phyloP scores from a whole-genome alignment of 805 yeast genomes.

The Torulaspora indica region DNA sequence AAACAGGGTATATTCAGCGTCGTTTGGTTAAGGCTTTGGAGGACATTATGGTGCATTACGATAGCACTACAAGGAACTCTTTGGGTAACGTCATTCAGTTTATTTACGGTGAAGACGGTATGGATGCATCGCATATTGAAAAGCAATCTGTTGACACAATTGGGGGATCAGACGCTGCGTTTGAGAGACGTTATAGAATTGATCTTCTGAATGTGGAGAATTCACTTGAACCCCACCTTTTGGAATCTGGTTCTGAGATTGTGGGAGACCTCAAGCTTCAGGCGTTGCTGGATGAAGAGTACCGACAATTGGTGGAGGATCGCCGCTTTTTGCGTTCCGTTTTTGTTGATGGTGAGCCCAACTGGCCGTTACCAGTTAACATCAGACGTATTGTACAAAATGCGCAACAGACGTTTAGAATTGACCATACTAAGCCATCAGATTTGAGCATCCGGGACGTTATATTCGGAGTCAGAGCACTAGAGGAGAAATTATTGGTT shows the following conservation, averaged over 20 bases:
- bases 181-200: constrained; percentile 78
- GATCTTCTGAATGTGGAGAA: constrained; percentile 72
- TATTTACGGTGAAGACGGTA: constrained; percentile 97
- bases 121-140: constrained; percentile 97
- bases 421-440: constrained; percentile 84
- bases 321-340: constrained; percentile 77
- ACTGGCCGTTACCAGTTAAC: constrained; percentile 97
- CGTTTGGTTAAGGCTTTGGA: constrained; percentile 95
- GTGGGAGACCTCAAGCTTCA: constrained; percentile 85
- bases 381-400: constrained; percentile 94
- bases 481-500: constrained; percentile 65
- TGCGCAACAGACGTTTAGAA: constrained; percentile 94
- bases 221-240: constrained; percentile 61
- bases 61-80: constrained; percentile 97
- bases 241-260: constrained; percentile 88
- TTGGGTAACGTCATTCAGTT: constrained; percentile 95
- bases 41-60: constrained; percentile 96
- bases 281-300: constrained; percentile 76
- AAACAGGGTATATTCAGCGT: constrained; percentile 97
- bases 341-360: constrained; percentile 88
- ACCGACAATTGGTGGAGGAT: constrained; percentile 67
- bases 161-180: constrained; percentile 83
- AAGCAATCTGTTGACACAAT: constrained; percentile 93
- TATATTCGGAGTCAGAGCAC: constrained; percentile 61
- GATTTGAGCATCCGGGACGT: constrained; percentile 84